Conservation (phyloP, 140 eudicot genomes). For the Cichorium intybus region DNA sequence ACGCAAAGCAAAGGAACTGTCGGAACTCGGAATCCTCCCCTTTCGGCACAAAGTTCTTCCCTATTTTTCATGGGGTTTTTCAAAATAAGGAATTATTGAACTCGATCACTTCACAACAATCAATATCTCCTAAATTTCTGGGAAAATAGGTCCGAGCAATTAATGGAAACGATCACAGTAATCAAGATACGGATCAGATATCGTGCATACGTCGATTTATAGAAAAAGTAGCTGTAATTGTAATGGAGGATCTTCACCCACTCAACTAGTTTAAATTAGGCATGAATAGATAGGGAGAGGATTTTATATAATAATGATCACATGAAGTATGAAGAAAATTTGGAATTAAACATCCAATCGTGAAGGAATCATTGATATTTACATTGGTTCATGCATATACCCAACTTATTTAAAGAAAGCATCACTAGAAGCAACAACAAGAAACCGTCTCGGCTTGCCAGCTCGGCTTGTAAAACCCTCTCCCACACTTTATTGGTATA, state of each 20-base stretch:
- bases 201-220: constrained; percentile 21
- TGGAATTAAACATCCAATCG: constrained; percentile 23
- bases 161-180: neutral
- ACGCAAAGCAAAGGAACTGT: constrained; percentile 36
- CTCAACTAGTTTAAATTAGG: constrained; percentile 42
- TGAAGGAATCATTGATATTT: constrained; percentile 11
- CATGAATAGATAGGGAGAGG: constrained; percentile 3
- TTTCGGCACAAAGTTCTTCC: constrained; percentile 25
- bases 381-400: constrained; percentile 37
- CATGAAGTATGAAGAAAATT: constrained; percentile 23
- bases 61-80: neutral
- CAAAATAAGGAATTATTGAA: neutral
- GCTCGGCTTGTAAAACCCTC: constrained; percentile 25
- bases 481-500: neutral
- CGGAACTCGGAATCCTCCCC: constrained; percentile 40
- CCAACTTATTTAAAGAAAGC: constrained; percentile 9
- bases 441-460: constrained; percentile 17
- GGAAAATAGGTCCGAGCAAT: neutral
- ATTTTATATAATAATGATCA: constrained; percentile 18
- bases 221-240: constrained; percentile 19
- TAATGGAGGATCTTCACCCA: constrained; percentile 33
- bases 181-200: constrained; percentile 14
- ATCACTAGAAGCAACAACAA: constrained; percentile 17
- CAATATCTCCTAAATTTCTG: constrained; percentile 1
- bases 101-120: neutral